These are phyloP conservation scores for Colletotrichum chlorophyti DNA, from an alignment of 2,329 filamentous ascomycete genomes.

Conservation along the genomic window DNA sequence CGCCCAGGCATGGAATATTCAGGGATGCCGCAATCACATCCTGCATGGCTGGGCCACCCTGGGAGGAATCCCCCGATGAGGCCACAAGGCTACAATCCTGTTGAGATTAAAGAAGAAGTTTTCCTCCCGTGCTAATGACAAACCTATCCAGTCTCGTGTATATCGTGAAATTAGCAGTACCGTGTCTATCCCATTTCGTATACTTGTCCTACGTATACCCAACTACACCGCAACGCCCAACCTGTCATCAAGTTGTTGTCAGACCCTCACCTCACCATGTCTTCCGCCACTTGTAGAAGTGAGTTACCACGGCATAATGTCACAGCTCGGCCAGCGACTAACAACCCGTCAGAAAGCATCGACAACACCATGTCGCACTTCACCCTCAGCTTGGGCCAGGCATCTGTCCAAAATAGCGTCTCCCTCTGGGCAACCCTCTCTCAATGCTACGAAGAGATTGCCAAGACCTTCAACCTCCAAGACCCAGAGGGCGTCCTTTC, in stretches of 20 bases:
- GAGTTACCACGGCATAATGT: neutral
- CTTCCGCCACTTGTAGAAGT: constrained; percentile 20
- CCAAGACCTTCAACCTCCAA: constrained; percentile 20
- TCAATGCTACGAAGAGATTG: constrained; percentile 26
- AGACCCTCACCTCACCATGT: constrained; percentile 6
- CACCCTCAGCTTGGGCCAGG: constrained; percentile 27
- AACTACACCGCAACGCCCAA: neutral
- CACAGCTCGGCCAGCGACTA: neutral
- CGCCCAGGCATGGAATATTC: constrained; percentile 9
- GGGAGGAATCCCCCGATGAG: constrained; percentile 29
- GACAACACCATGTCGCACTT: constrained; percentile 27
- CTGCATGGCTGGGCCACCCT: constrained; percentile 25
- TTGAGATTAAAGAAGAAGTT: constrained; percentile 10
- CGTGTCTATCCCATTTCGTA: neutral
- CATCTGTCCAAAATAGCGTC: constrained; percentile 24
- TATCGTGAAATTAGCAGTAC: neutral
- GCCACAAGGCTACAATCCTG: constrained; percentile 32
- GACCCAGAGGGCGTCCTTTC: constrained; percentile 32
- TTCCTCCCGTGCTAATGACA: neutral
- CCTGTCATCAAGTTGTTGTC: neutral
- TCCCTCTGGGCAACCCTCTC: constrained; percentile 27
- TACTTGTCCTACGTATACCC: neutral
- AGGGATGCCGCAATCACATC: constrained; percentile 17
- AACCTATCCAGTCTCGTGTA: neutral
- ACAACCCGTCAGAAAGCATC: constrained; percentile 19